phyloP scores from a whole-genome alignment of 371 early-diverging fungal species.

The Mortierella sp. region DNA sequence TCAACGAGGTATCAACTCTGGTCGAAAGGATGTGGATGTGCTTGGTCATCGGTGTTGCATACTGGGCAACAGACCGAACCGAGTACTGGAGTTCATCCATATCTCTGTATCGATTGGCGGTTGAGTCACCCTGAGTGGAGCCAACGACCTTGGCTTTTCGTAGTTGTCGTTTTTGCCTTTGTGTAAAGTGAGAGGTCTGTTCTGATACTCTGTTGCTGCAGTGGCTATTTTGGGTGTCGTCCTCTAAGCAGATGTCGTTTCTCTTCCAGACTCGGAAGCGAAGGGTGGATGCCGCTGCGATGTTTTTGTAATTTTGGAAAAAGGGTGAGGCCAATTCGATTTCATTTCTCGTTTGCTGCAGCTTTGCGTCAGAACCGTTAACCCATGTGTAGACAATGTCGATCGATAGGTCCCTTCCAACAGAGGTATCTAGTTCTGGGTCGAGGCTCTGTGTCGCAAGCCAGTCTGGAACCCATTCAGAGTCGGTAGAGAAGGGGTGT shows the following conservation, averaged over 20 bases:
- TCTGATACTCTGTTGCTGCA: background rate
- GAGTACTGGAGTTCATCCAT: conserved; percentile 48
- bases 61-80: conserved; percentile 29
- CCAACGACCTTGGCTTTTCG: no score
- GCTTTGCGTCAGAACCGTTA: conserved; percentile 41
- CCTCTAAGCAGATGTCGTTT: background rate
- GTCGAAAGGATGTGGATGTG: conserved; percentile 39
- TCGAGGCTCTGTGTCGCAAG: conserved; percentile 6
- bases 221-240: background rate
- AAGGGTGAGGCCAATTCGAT: conserved; percentile 28
- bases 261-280: background rate
- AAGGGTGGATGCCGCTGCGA: background rate
- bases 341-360: conserved; percentile 14
- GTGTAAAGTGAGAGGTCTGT: no score
- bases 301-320: conserved; percentile 11
- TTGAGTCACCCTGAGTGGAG: conserved; percentile 5
- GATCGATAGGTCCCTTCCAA: conserved; percentile 15
- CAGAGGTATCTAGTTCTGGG: conserved; percentile 13
- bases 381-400: conserved; percentile 53
- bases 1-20: conserved; percentile 1
- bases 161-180: no score
- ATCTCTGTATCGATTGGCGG: conserved; percentile 38
- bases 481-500: conserved; percentile 14
- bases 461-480: conserved; percentile 27
- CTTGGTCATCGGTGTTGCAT: conserved; percentile 11